Percentiles rank a stretch among this genome's conserved stretches.
Conservation (phyloP, 2,329 filamentous ascomycete genomes). For the Talaromyces atroroseus region DNA sequence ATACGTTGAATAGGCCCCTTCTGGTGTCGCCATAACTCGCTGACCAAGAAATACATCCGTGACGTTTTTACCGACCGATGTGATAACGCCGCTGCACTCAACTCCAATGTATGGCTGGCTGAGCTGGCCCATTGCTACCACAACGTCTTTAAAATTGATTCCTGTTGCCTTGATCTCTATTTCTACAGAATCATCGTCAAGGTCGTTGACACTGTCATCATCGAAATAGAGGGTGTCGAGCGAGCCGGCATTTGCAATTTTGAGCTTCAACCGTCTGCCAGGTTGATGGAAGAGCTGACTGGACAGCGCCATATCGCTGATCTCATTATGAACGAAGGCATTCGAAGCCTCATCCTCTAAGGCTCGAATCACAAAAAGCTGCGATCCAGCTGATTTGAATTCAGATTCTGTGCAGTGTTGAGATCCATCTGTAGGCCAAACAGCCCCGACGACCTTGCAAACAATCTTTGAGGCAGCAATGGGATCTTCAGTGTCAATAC, state of each 20-base stretch:
- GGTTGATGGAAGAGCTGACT: conserved; percentile 21
- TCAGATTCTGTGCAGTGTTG: conserved; percentile 19
- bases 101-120: conserved; percentile 20
- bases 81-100: conserved; percentile 38
- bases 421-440: conserved; percentile 17
- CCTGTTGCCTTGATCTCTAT: conserved; percentile 10
- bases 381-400: conserved; percentile 17
- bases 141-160: conserved; percentile 12
- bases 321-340: conserved; percentile 22
- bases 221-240: conserved; percentile 23
- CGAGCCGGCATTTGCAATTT: conserved; percentile 19
- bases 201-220: conserved; percentile 15
- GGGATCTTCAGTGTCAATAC: conserved; percentile 17
- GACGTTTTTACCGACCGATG: conserved; percentile 22
- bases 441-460: conserved; percentile 8
- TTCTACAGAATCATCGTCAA: conserved; percentile 13
- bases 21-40: conserved; percentile 30
- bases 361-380: conserved; percentile 20
- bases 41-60: conserved; percentile 34
- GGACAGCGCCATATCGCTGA: conserved; percentile 17
- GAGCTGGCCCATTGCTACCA: conserved; percentile 11
- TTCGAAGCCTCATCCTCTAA: conserved; percentile 18
- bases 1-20: conserved; percentile 18
- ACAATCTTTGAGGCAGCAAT: conserved; percentile 8
- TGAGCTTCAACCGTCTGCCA: conserved; percentile 15